Base-by-base conservation (phyloP, 2,329 filamentous ascomycete species). In the Scolecobasidium constrictum region DNA sequence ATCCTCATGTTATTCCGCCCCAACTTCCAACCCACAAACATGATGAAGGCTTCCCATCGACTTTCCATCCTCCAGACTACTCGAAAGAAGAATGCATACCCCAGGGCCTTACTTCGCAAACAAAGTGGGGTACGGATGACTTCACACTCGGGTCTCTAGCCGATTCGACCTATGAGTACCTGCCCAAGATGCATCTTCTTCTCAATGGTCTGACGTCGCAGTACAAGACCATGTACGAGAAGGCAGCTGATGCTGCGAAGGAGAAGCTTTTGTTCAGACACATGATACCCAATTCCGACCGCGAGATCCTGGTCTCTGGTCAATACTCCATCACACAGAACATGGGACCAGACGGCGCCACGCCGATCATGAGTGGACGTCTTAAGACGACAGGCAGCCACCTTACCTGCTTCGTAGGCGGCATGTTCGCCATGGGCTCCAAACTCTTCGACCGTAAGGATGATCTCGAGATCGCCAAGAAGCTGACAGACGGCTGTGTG, bases 401-500 rank as follows among this genome's bases (percentile, higher is more conserved):
- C 54, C 64, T 85, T 2, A 71, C 73, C 3, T 87, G 82, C 58
- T 87, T 84, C 54, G 66, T 74, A 3, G 82, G 82, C 5, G 83
- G 81, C 7, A 78, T 82, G 66, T 78, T 83, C 36, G 81, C 68
- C 1, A 69, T 87, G 26, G 78, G 74, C 1, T 77, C 81, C 1
- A 75, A 71, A 46, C 64, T 86, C 19, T 74, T 83, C 48, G 52
- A 66, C 36, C 66, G 63, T 1, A 64, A 66, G 0, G 65, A 71
- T 3, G 73, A 81, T 31, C 56, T 82, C 5, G 62, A 69, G 2
- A 64, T 73, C 15, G 78, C 74, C 2, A 64, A 66, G 44, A 72
- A 73, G 50, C 62, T 83, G 2, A 74, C 77, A 1, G 67, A 77
- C 40, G 78, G 77, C 3, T 83, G 78, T 50, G 66, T 80, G 9